phyloP scores from a whole-genome alignment of 805 yeast genomes.

The Ogataea ramenticola region DNA sequence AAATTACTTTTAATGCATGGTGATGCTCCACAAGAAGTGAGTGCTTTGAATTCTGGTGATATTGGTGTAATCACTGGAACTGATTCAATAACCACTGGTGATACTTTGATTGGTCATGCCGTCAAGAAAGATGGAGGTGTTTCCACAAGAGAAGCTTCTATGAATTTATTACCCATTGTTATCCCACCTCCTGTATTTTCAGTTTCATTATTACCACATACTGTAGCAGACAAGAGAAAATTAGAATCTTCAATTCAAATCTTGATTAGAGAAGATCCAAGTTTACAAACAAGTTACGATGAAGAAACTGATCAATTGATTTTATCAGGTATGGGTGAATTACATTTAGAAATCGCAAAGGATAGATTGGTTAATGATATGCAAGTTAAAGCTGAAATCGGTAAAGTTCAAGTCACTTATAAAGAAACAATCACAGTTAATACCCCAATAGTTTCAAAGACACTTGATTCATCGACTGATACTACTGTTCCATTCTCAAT shows the following conservation, averaged over 20 bases:
- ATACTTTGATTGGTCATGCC: slow-evolving; percentile 67
- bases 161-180: slow-evolving; percentile 64
- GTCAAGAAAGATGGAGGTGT: slow-evolving; percentile 34
- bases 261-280: slow-evolving; percentile 85
- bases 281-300: slow-evolving; percentile 61
- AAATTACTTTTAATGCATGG: slow-evolving; percentile 83
- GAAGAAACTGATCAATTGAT: slow-evolving; percentile 87
- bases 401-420: slow-evolving; percentile 84
- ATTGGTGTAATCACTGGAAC: slow-evolving; percentile 86
- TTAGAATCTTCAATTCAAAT: slow-evolving; percentile 63
- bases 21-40: slow-evolving; percentile 69
- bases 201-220: slow-evolving; percentile 72
- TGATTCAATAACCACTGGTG: slow-evolving; percentile 79
- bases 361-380: slow-evolving; percentile 75
- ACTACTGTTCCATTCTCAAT: slow-evolving; percentile 16
- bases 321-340: slow-evolving; percentile 94
- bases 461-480: slow-evolving; percentile 2
- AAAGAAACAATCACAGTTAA: slow-evolving; percentile 52
- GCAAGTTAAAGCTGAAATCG: slow-evolving; percentile 73
- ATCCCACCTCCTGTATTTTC: slow-evolving; percentile 93
- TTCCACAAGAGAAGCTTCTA: slow-evolving; percentile 30
- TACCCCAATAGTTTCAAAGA: slow-evolving; percentile 16
- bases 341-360: slow-evolving; percentile 83
- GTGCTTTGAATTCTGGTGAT: slow-evolving; percentile 60
- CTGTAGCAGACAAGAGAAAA: slow-evolving; percentile 71